Evolutionary conservation across 2,329 filamentous ascomycete species (phyloP), one percentile per base, ranked within the genome.

Genomic region (Fragosphaeria purpurea): DNA sequence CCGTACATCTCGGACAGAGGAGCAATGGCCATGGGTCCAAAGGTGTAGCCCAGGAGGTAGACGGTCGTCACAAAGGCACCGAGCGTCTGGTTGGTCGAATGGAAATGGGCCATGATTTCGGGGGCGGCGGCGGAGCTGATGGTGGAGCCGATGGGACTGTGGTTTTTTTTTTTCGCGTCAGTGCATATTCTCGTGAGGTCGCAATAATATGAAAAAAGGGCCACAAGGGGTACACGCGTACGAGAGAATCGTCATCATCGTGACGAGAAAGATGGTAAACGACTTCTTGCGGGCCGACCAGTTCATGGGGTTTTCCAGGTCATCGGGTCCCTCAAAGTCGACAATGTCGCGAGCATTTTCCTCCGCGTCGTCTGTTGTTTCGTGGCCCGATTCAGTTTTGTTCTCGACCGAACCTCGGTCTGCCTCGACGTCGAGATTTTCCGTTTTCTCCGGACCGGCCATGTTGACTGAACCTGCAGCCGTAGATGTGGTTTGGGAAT

Each of bases 51-150:
- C 0, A 86, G 67, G 3, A 87, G 71, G 61, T 83, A 83, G 32
- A 86, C 74, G 0, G 80, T 83, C 1, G 87, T 79, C 50, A 83
- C 80, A 46, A 88, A 82, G 0, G 79, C 74, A 0, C 74, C 75
- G 1, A 86, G 68, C 44, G 73, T 64, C 4, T 62, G 60, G 50
- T 71, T 79, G 35, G 63, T 67, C 5, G 70, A 74, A 33, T 72
- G 51, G 60, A 88, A 87, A 30, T 86, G 80, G 6, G 58, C 48
- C 71, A 85, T 76, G 0, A 88, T 69, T 4, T 79, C 65, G 0
- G 78, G 76, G 0, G 86, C 77, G 5, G 77, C 82, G 0, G 84
- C 83, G 0, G 83, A 83, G 58, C 88, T 83, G 67, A 86, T 85
- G 30, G 73, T 54, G 5, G 51, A 55, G 32, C 42, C 49, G 44